These are phyloP conservation scores for Termitomyces eurrhizus DNA, from an alignment of 768 basidiomycete genomes.

Conservation along the genomic window DNA sequence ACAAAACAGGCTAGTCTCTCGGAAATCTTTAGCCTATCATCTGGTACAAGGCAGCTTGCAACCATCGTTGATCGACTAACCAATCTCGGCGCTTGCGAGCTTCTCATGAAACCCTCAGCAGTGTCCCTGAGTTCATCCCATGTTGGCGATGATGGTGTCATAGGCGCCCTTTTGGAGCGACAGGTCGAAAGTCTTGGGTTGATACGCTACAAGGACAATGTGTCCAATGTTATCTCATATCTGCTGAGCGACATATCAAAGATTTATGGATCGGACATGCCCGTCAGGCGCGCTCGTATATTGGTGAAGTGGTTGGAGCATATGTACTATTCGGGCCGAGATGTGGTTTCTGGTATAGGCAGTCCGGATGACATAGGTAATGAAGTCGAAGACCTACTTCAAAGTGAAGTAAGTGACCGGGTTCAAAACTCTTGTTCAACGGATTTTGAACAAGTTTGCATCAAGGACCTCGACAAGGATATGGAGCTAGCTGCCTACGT, in stretches of 20 bases:
- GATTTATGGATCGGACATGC: slow-evolving; percentile 48
- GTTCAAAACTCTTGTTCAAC: neutral
- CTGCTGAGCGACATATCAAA: slow-evolving; percentile 47
- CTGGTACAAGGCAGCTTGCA: slow-evolving; percentile 50
- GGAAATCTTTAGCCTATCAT: slow-evolving; percentile 36
- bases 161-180: slow-evolving; percentile 56
- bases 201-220: slow-evolving; percentile 55
- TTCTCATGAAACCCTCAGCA: slow-evolving; percentile 46
- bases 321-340: slow-evolving; percentile 33
- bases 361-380: slow-evolving; percentile 33
- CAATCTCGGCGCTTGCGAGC: slow-evolving; percentile 63
- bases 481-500: slow-evolving; percentile 26
- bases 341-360: slow-evolving; percentile 21
- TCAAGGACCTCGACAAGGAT: slow-evolving; percentile 34
- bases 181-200: slow-evolving; percentile 56
- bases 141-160: slow-evolving; percentile 25
- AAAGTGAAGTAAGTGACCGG: slow-evolving; percentile 32
- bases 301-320: slow-evolving; percentile 53
- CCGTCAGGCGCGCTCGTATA: slow-evolving; percentile 56
- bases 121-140: slow-evolving; percentile 41
- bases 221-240: slow-evolving; percentile 31
- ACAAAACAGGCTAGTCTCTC: slow-evolving; percentile 24
- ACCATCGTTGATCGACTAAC: slow-evolving; percentile 63
- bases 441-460: neutral
- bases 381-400: slow-evolving; percentile 40